Evolutionary conservation across 2,329 filamentous ascomycete genomes (phyloP), one percentile per base, ranked within the genome.

Genomic region (Leptographium galeiforme): DNA sequence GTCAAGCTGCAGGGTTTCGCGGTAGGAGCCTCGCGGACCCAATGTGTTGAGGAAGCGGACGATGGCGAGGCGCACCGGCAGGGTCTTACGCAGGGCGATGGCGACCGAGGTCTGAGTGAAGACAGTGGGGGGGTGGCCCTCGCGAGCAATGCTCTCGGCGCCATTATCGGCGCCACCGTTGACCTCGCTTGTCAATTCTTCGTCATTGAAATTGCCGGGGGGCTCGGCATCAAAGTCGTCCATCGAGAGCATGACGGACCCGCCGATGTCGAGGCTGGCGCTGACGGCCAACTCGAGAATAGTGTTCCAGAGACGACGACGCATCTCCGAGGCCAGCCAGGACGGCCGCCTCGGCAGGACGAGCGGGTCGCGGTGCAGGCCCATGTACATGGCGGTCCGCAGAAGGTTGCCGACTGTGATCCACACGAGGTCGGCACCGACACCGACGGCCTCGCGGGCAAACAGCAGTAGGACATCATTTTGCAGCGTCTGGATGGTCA

Each of bases 241-340:
- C 0, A 70, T 53, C 3, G 63, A 66, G 0, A 79, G 61, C 19
- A 77, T 60, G 0, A 72, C 68, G 4, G 74, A 65, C 0, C 68
- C 71, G 0, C 76, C 76, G 0, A 70, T 68, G 11, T 62, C 62
- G 36, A 78, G 55, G 46, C 72, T 72, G 0, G 72, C 66, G 25
- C 71, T 69, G 0, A 77, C 53, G 1, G 61, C 59, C 0, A 78
- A 48, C 58, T 79, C 76, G 0, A 78, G 57, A 14, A 77, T 69
- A 0, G 75, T 76, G 45, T 73, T 74, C 76, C 76, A 79, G 2
- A 79, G 54, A 7, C 76, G 65, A 8, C 74, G 66, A 1, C 72
- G 69, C 65, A 77, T 73, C 62, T 79, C 75, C 1, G 66, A 62
- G 12, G 53, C 50, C 1, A 63, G 62, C 25, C 70, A 64, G 0